A percentile compares a stretch with the other conserved stretches of the same genome.
Evolutionary conservation across 1,139 yeast genomes (phyloP).

Genomic region (Wickerhamomyces sp.): DNA sequence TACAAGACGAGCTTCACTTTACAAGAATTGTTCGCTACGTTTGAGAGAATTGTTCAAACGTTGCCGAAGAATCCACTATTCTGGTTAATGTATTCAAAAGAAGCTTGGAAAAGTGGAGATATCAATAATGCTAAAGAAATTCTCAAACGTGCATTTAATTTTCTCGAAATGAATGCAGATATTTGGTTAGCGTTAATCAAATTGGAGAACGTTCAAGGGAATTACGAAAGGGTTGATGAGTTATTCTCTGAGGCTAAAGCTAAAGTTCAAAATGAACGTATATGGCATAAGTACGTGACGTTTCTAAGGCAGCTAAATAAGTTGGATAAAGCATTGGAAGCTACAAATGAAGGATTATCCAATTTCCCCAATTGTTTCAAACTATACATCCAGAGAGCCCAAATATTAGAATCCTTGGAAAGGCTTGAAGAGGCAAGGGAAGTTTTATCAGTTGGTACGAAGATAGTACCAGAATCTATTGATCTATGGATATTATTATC

Average conservation of each 20-base stretch:
- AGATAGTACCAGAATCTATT: slow-evolving; percentile 38
- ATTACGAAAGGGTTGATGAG: slow-evolving; percentile 37
- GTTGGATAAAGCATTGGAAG: slow-evolving; percentile 33
- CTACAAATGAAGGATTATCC: slow-evolving; percentile 42
- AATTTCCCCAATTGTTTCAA: slow-evolving; percentile 44
- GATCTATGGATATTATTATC: slow-evolving; percentile 59
- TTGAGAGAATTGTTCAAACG: slow-evolving; percentile 41
- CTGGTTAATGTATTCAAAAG: slow-evolving; percentile 70
- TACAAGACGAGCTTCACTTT: slow-evolving; percentile 35
- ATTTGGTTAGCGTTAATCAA: slow-evolving; percentile 72
- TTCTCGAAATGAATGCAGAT: slow-evolving; percentile 43
- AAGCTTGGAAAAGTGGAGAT: slow-evolving; percentile 52
- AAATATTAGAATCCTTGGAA: slow-evolving; percentile 36
- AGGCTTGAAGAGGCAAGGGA: slow-evolving; percentile 42
- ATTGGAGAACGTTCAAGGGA: slow-evolving; percentile 44
- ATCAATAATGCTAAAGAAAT: slow-evolving; percentile 49
- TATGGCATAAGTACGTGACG: slow-evolving; percentile 64
- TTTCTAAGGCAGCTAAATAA: slow-evolving; percentile 42
- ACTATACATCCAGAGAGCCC: slow-evolving; percentile 57
- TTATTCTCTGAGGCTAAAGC: slow-evolving; percentile 40
- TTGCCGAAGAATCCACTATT: slow-evolving; percentile 49
- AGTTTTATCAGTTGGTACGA: slow-evolving; percentile 45
- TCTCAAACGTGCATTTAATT: slow-evolving; percentile 42
- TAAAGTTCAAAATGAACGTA: slow-evolving; percentile 36
- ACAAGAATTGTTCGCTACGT: slow-evolving; percentile 40